Percentiles rank a stretch among this genome's conserved stretches.
Evolutionary conservation across 1,139 yeast genomes (phyloP).

Genomic region (Yamadazyma aaseri): DNA sequence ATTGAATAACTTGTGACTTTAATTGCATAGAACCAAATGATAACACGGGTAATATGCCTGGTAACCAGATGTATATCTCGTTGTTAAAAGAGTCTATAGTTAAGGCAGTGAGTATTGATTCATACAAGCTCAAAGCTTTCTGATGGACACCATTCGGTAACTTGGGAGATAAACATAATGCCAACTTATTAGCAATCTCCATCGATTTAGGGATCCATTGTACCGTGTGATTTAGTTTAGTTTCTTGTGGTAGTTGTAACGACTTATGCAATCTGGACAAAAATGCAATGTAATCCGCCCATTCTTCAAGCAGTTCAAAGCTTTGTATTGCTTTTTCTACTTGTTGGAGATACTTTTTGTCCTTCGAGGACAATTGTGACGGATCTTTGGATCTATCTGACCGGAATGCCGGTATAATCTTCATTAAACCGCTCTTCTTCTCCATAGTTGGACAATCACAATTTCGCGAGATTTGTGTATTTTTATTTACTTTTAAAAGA

Average conservation of each 20-base stretch:
- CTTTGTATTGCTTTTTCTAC: constrained; percentile 72
- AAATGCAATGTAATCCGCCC: constrained; percentile 98
- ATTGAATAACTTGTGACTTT: constrained; percentile 67
- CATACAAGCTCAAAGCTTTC: constrained; percentile 77
- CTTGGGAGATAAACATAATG: constrained; percentile 69
- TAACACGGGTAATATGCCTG: constrained; percentile 83
- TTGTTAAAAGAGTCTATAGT: constrained; percentile 50
- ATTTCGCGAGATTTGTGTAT: constrained; percentile 2
- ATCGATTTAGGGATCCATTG: constrained; percentile 40
- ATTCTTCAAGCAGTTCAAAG: constrained; percentile 88
- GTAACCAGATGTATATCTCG: constrained; percentile 72
- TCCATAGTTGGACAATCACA: constrained; percentile 6
- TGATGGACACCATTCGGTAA: constrained; percentile 96
- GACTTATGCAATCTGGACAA: constrained; percentile 76
- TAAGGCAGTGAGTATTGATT: constrained; percentile 61
- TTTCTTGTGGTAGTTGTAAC: constrained; percentile 37
- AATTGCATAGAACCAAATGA: constrained; percentile 87
- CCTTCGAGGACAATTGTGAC: constrained; percentile 12
- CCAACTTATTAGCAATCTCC: constrained; percentile 49
- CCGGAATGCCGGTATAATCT: constrained; percentile 10
- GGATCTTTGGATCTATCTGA: constrained; percentile 5
- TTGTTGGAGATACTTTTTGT: constrained; percentile 58
- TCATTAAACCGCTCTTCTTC: constrained; percentile 8
- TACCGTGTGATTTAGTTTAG: constrained; percentile 39
- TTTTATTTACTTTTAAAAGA: background rate